Base-by-base conservation (phyloP, 2,329 filamentous ascomycete genomes). In the Simplicillium aogashimaense region DNA sequence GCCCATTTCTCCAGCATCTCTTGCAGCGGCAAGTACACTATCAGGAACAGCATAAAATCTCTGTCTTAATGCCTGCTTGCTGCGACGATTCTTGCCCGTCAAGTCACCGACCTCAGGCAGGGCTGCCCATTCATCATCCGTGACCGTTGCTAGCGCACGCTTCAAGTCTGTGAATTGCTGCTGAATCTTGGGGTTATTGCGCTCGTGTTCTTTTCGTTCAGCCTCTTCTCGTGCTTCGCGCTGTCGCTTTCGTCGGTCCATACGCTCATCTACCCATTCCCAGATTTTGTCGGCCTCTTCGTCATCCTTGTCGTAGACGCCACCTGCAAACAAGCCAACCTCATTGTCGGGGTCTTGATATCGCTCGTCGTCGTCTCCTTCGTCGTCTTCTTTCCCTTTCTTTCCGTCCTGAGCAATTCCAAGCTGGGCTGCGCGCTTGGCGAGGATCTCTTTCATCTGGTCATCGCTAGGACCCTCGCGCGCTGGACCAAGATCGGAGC, bases 281-380 rank as follows among this genome's bases (percentile, higher is more conserved):
- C 94, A 98, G 55, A 98, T 95, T 54, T 86, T 76, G 64, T 98
- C 92, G 34, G 92, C 92, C 62, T 98, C 94, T 55, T 98, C 92
- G 56, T 98, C 92, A 42, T 98, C 92, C 59, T 92, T 85, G 60
- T 97, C 92, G 66, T 95, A 98, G 52, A 92, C 85, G 29, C 92
- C 92, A 41, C 87, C 90, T 3, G 92, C 89, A 55, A 98, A 98
- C 16, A 98, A 70, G 4, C 94, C 92, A 36, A 92, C 85, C 61
- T 98, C 92, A 55, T 97, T 97, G 53, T 98, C 92, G 1, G 92
- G 92, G 57, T 98, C 92, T 57, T 95, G 88, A 55, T 88, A 97
- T 36, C 90, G 77, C 29, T 85, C 83, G 41, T 87, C 82, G 40
- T 85, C 81, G 41, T 84, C 81, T 29, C 83, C 80, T 14, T 84